Evolutionary conservation across 768 basidiomycete genomes (phyloP).

Genomic region (Trametes maxima): DNA sequence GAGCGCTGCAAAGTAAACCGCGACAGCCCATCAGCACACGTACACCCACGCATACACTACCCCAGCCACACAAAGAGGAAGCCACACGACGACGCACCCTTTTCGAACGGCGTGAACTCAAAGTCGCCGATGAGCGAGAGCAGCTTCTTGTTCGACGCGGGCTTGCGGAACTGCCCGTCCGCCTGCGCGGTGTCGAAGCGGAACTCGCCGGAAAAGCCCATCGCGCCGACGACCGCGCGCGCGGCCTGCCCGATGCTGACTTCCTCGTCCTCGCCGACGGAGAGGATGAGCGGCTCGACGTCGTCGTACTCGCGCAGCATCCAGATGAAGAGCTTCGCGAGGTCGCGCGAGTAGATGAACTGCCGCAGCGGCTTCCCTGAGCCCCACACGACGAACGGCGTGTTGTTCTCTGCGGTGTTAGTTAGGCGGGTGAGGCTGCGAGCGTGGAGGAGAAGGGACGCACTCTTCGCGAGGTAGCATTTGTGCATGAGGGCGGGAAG

Average conservation of each 20-base stretch:
- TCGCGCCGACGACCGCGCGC: slow-evolving; percentile 84
- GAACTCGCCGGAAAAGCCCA: slow-evolving; percentile 80
- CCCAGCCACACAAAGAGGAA: background rate
- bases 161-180: slow-evolving; percentile 96
- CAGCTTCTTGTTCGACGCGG: slow-evolving; percentile 91
- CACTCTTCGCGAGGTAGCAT: slow-evolving; percentile 90
- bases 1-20: slow-evolving; percentile 55
- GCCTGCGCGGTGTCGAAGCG: slow-evolving; percentile 79
- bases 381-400: slow-evolving; percentile 85
- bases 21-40: background rate
- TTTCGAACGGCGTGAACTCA: slow-evolving; percentile 88
- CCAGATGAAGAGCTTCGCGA: slow-evolving; percentile 96
- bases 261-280: slow-evolving; percentile 93
- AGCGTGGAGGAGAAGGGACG: slow-evolving; percentile 25
- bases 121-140: slow-evolving; percentile 76
- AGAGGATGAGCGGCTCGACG: slow-evolving; percentile 91
- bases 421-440: slow-evolving; percentile 4
- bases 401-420: slow-evolving; percentile 60
- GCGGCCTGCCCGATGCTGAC: slow-evolving; percentile 90
- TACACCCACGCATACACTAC: background rate
- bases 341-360: slow-evolving; percentile 96
- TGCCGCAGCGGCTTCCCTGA: slow-evolving; percentile 94
- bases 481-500: slow-evolving; percentile 94
- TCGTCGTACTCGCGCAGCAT: slow-evolving; percentile 87
- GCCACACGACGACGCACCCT: slow-evolving; percentile 52